Evolutionary conservation across 306 rosid genomes (phyloP).

Genomic region (Hippophae tibetana): DNA sequence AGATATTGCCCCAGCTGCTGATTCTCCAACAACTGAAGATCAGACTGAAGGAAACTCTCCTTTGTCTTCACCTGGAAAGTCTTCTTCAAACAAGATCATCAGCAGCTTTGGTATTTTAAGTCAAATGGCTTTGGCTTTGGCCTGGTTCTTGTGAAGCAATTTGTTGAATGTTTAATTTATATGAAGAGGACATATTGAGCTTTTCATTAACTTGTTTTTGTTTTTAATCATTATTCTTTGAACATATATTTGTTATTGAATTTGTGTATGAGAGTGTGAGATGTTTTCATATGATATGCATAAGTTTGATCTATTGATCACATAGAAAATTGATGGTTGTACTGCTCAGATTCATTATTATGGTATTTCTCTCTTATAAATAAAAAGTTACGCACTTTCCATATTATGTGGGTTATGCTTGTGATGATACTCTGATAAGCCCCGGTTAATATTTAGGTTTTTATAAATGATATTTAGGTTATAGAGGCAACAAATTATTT

Average conservation of each 20-base stretch:
- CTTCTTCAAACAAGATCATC: conserved; percentile 45
- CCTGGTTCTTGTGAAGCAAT: conserved; percentile 32
- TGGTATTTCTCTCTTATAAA: too few relatives aligned
- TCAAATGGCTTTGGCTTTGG: conserved; percentile 46
- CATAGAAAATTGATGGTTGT: too few relatives aligned
- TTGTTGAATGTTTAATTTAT: background rate
- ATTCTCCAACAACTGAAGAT: conserved; percentile 34
- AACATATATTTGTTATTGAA: conserved; percentile 51
- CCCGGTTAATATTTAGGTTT: too few relatives aligned
- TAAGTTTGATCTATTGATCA: conserved; percentile 9
- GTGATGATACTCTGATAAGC: too few relatives aligned
- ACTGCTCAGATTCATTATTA: too few relatives aligned
- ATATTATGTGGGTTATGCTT: too few relatives aligned
- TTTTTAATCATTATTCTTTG: conserved; percentile 43
- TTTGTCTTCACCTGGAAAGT: conserved; percentile 32
- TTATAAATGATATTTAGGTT: too few relatives aligned
- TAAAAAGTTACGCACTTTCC: too few relatives aligned
- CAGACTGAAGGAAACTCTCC: conserved; percentile 26
- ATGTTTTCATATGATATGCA: conserved; percentile 11
- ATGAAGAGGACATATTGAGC: too few relatives aligned
- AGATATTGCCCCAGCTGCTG: conserved; percentile 58
- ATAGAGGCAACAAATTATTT: too few relatives aligned
- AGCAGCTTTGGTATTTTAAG: conserved; percentile 39
- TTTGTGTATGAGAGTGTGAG: conserved; percentile 38
- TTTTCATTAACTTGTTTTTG: conserved; percentile 23